Base-by-base conservation (phyloP, 1,284 basidiomycete species). In the Xanthoconium separans region DNA sequence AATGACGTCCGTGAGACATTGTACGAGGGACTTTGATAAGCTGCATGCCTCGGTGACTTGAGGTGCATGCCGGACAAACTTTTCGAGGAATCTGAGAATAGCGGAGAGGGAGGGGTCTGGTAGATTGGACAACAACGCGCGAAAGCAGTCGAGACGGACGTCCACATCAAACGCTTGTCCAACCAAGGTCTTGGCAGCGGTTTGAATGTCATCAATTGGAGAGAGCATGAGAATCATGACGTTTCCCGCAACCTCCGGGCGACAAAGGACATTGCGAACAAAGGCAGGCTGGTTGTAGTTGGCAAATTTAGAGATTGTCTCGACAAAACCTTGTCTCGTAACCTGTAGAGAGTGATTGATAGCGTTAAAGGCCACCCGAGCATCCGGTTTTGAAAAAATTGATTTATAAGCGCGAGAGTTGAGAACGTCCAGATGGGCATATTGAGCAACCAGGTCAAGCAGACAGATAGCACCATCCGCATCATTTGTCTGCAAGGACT, bases 1-100 rank as follows among this genome's bases (percentile, higher is more conserved):
- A 56, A 97, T 83, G 53, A 96, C 81, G 66, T 98, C 95, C 5
- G 92, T 92, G 63, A 97, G 81, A 70, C 94, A 96, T 15, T 87
- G 84, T 11, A 96, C 95, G 24, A 97, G 81, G 27, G 91, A 87
- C 65, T 91, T 91, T 2, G 95, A 92, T 16, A 93, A 70, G 44
- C 80, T 87, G 65, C 91, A 93, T 0, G 93, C 93, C 65, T 98
- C 95, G 2, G 91, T 88, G 3, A 91, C 80, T 7, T 71, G 66
- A 4, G 75, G 70, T 0, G 90, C 86, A 56, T 85, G 83, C 16
- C 74, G 70, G 51, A 80, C 77, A 71, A 94, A 95, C 2, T 73
- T 80, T 16, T 76, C 71, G 4, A 97, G 78, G 63, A 86, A 88
- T 16, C 75, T 72, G 50, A 80, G 76, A 27, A 96, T 75, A 6